Evolutionary conservation across 441 rosid species (phyloP), one percentile per base, ranked within the genome.

Genomic region (Gossypium laxum): DNA sequence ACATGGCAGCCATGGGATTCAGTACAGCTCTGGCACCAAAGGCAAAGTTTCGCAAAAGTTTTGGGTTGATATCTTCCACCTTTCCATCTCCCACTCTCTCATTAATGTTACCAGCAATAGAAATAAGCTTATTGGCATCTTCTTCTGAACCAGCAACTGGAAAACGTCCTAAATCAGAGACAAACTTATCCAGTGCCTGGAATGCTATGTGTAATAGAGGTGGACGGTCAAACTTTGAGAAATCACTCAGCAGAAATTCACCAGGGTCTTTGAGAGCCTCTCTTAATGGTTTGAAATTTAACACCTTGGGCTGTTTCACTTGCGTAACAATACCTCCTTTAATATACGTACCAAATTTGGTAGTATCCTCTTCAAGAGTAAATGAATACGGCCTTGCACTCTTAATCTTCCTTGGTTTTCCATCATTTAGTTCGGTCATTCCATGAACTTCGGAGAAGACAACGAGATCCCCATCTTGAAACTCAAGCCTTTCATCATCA

Each of bases 1-100:
- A 92, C 87, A 94, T 86, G 64, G 99, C 99, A 79, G 99, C 98
- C 99, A 92, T 92, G 54, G 98, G 99, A 87, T 94, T 94, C 71
- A 94, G 81, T 54, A 92, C 92, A 68, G 99, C 98, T 83, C 87
- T 89, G 24, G 97, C 81, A 80, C 98, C 98, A 83, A 84, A 94
- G 64, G 98, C 87, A 83, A 91, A 88, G 75, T 85, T 84, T 2
- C 85, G 77, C 67, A 94, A 85, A 66, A 91, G 80, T 78, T 86
- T 89, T 2, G 82, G 83, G 79, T 88, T 82, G 26, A 94, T 77
- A 77, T 86, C 91, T 72, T 86, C 91, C 76, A 87, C 68, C 75
- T 76, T 89, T 67, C 82, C 85, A 79, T 89, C 95, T 75, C 80
- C 85, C 61, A 68, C 76, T 72, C 81, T 77, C 65, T 88, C 89